Evolutionary conservation across 768 basidiomycete genomes (phyloP).

Genomic region (Lyophyllum decastes): DNA sequence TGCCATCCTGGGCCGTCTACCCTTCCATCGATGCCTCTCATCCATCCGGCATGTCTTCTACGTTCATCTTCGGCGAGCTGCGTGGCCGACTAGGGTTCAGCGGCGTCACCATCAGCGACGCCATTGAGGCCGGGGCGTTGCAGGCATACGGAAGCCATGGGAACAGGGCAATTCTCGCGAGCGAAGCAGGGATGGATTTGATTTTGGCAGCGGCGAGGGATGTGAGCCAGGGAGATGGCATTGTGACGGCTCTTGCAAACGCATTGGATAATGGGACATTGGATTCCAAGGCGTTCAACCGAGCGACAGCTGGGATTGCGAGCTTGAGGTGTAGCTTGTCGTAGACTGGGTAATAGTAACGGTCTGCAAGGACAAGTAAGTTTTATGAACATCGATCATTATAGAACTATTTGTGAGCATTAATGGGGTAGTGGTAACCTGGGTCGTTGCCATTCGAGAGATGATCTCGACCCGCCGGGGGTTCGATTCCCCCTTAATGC

Average conservation of each 20-base stretch:
- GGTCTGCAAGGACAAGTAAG: too few species aligned
- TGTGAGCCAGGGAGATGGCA: conserved; percentile 5
- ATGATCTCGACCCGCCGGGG: too few species aligned
- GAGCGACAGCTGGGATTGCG: conserved; percentile 9
- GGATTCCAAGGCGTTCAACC: conserved; percentile 9
- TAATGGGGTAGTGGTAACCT: too few species aligned
- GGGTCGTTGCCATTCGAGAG: too few species aligned
- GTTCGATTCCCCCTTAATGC: neutral
- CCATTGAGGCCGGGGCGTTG: conserved; percentile 13
- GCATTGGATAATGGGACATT: conserved; percentile 12
- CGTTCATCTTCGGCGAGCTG: conserved; percentile 11
- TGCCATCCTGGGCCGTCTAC: conserved; percentile 17
- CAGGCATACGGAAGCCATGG: conserved; percentile 5
- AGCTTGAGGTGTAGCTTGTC: conserved; percentile 7
- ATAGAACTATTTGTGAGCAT: too few species aligned
- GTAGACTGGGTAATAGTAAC: too few species aligned
- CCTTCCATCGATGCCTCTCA: conserved; percentile 10
- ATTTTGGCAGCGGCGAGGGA: conserved; percentile 9
- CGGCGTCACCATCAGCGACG: conserved; percentile 16
- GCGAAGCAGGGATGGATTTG: conserved; percentile 16
- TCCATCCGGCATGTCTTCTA: conserved; percentile 12
- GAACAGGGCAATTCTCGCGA: conserved; percentile 15
- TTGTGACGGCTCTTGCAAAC: conserved; percentile 14
- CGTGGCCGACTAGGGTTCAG: conserved; percentile 15
- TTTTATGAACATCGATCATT: too few species aligned